phyloP scores from a whole-genome alignment of 2,329 filamentous ascomycete species.

The Parafenestella ontariensis region DNA sequence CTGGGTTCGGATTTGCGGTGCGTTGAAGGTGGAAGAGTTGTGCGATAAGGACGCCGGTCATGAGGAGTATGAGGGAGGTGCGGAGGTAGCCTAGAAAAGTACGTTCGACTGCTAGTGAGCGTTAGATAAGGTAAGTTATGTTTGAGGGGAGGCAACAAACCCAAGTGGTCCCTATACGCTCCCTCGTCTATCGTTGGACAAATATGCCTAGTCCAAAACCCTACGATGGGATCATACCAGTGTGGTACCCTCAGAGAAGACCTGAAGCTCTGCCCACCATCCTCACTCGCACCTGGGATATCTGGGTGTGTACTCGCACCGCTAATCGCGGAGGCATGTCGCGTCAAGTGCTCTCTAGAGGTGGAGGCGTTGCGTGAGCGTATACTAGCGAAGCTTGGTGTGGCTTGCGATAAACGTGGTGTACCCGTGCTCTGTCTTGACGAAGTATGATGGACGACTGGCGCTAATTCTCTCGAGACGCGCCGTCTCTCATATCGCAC shows the following conservation, averaged over 20 bases:
- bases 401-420: not conserved
- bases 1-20: slow-evolving; percentile 48
- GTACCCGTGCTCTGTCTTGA: not conserved
- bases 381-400: slow-evolving; percentile 3
- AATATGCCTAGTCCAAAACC: slow-evolving; percentile 60
- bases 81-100: slow-evolving; percentile 78
- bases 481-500: slow-evolving; percentile 25
- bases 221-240: slow-evolving; percentile 50
- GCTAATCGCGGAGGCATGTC: slow-evolving; percentile 4
- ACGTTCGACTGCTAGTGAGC: slow-evolving; percentile 69
- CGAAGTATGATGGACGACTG: not conserved
- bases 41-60: slow-evolving; percentile 69
- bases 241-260: slow-evolving; percentile 11
- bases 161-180: slow-evolving; percentile 63
- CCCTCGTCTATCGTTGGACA: slow-evolving; percentile 59
- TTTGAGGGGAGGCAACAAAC: slow-evolving; percentile 46
- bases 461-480: slow-evolving; percentile 21
- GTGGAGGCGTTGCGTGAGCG: slow-evolving; percentile 12
- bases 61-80: slow-evolving; percentile 72
- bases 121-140: slow-evolving; percentile 12
- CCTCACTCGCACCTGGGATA: not conserved
- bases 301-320: slow-evolving; percentile 10
- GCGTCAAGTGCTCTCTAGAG: slow-evolving; percentile 9
- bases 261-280: not conserved
- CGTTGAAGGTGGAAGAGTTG: slow-evolving; percentile 72